Percentiles rank a stretch among this genome's conserved stretches.
Conservation (phyloP, 2,329 filamentous ascomycete species). For the Teratosphaeria viscida region DNA sequence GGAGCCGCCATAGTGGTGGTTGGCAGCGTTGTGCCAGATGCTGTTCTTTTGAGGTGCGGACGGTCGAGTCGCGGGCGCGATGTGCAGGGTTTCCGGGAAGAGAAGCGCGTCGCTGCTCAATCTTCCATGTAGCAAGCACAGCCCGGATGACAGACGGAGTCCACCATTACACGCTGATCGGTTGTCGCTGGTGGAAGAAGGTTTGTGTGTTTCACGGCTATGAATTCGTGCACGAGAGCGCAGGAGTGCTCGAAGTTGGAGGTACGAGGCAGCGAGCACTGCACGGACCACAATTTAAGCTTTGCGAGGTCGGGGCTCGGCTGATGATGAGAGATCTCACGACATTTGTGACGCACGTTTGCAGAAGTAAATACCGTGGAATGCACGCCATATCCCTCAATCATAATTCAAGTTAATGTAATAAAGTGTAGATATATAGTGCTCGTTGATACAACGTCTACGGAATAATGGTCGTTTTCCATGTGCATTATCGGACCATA, state of each 20-base stretch:
- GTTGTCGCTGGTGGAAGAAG: background rate
- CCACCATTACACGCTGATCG: background rate
- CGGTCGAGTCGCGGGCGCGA: background rate
- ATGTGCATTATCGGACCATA: background rate
- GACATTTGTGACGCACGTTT: background rate
- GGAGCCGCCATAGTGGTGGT: conserved; percentile 4
- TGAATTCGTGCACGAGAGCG: background rate
- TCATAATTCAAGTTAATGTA: too few species aligned
- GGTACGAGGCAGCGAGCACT: background rate
- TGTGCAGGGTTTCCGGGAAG: background rate
- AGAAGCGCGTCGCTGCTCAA: background rate
- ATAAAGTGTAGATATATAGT: too few species aligned
- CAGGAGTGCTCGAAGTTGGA: background rate
- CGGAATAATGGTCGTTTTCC: background rate
- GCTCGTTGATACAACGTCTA: too few species aligned
- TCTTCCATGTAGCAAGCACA: background rate
- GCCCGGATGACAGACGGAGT: background rate
- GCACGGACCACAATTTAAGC: background rate
- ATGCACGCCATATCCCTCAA: too few species aligned
- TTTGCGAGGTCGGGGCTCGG: background rate
- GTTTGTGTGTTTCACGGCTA: background rate
- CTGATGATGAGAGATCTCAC: background rate
- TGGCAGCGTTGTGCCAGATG: background rate
- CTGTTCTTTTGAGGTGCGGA: background rate
- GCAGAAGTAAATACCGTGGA: background rate